These are phyloP conservation scores for Phialophora tarda DNA, from an alignment of 2,329 filamentous ascomycete species.

Conservation along the genomic window DNA sequence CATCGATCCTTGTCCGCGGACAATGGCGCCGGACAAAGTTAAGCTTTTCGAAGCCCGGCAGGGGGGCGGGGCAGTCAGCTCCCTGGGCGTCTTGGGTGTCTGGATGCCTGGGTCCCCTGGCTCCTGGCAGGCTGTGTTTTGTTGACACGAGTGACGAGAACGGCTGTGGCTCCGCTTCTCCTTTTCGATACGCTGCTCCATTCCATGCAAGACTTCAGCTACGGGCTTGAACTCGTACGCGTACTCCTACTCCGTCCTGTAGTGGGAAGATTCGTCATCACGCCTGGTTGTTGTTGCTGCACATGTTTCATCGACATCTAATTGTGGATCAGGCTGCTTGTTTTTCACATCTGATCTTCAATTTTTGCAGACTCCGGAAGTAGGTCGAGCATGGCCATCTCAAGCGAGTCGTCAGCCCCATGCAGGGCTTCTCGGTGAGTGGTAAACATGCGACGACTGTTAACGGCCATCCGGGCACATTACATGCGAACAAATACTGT, in stretches of 20 bases:
- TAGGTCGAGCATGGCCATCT: background rate
- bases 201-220: background rate
- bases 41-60: background rate
- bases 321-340: background rate
- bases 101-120: too few species aligned
- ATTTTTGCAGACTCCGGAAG: background rate
- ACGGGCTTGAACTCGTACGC: background rate
- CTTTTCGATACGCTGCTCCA: background rate
- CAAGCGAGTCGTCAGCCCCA: background rate
- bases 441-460: background rate
- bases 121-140: background rate
- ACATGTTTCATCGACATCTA: background rate
- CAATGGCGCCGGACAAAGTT: background rate
- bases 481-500: background rate
- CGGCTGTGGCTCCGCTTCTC: background rate
- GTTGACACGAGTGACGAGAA: background rate
- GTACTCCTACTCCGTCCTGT: too few species aligned
- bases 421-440: background rate
- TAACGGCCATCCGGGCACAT: background rate
- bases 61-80: background rate
- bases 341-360: background rate
- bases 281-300: background rate
- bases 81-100: background rate
- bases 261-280: background rate
- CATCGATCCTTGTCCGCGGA: background rate